Base-by-base conservation (phyloP, 2,329 filamentous ascomycete species). In the Epicoccum sorghinum region DNA sequence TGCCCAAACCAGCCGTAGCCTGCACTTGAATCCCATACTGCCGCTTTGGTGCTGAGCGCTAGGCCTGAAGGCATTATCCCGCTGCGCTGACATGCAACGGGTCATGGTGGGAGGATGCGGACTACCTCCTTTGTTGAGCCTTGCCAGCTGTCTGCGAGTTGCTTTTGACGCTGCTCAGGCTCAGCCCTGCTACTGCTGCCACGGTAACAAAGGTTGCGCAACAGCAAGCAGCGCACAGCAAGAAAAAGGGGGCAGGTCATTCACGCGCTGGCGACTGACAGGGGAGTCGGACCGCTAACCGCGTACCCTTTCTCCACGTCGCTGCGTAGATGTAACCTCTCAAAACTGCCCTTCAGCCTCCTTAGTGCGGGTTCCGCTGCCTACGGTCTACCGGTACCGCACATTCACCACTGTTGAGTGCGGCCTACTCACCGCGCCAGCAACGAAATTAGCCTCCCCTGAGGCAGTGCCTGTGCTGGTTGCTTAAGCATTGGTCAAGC, bases 401-500 rank as follows among this genome's bases (percentile, higher is more conserved):
- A 60, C 60, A 10, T 25, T n/a, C 39, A 8, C 22, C 61, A 61
- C 22, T 35, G 42, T 57, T 47, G 47, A 55, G 59, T 52, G 57
- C 62, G 61, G 58, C 46, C 55, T 58, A 55, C 52, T 22, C 29
- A 36, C 45, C 24, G 45, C 44, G 52, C 52, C 24, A 37, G 23
- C 40, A 33, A 42, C 54, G 65, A 68, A 67, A 71, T 68, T 70
- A 68, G 63, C 55, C 57, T 67, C 67, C 61, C 70, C 69, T 71
- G 65, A 69, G 49, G 57, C 62, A 50, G 47, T 48, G 59, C 59
- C 67, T 66, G 62, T 60, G 62, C 63, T 58, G 58, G 54, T 64
- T 62, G 57, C 52, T 64, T 61, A 68, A 70, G 69, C 69, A 72
- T 62, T 70, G 66, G 62, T 59, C 68, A 71, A 62, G 70, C 69